phyloP scores from a whole-genome alignment of 1,284 basidiomycete genomes.

The Rugosomyces carneus region DNA sequence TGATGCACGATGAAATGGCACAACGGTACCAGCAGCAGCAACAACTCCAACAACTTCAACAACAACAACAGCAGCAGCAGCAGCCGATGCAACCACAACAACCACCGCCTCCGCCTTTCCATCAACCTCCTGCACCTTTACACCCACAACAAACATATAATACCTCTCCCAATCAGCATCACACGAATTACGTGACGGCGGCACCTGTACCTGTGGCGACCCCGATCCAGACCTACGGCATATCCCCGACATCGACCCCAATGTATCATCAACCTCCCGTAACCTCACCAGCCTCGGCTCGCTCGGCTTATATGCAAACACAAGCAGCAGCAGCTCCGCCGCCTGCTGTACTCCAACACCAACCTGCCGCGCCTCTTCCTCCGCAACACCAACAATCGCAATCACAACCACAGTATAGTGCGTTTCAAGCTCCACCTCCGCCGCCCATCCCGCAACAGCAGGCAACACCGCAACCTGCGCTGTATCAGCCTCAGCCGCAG shows the following conservation, averaged over 20 bases:
- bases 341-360: background rate
- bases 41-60: conserved; percentile 24
- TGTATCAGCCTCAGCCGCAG: conserved; percentile 20
- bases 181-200: conserved; percentile 20
- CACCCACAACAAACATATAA: conserved; percentile 14
- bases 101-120: conserved; percentile 8
- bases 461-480: too few relatives aligned
- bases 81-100: conserved; percentile 23
- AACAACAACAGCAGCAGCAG: conserved; percentile 22
- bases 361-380: background rate
- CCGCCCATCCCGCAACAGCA: too few relatives aligned
- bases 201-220: background rate
- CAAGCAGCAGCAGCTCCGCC: background rate
- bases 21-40: conserved; percentile 42
- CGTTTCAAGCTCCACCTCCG: conserved; percentile 2
- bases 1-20: conserved; percentile 79
- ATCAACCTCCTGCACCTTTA: background rate
- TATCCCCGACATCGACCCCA: background rate
- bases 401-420: background rate
- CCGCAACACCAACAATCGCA: too few relatives aligned
- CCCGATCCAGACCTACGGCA: background rate
- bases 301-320: background rate
- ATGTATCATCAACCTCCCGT: background rate
- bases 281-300: background rate
- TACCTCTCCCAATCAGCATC: conserved; percentile 15